Percentiles rank a stretch among this genome's conserved stretches.
Evolutionary conservation across 768 basidiomycete species (phyloP).

Genomic region (Lactifluus hygrophoroides): DNA sequence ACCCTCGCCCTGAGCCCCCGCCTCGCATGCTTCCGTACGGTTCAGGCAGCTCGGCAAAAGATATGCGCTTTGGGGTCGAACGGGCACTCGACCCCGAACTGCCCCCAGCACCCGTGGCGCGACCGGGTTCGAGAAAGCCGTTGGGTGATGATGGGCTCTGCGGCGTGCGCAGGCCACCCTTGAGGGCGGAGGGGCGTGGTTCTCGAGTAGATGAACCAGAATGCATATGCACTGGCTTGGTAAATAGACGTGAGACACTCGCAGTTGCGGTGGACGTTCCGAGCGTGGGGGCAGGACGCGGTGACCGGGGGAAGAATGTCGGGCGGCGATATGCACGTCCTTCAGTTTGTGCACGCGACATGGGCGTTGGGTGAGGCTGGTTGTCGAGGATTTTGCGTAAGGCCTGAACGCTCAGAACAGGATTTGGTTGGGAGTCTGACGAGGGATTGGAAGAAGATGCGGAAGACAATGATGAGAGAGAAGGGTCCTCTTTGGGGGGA

Average conservation of each 20-base stretch:
- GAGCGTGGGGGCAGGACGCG: conserved; percentile 39
- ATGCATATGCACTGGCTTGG: conserved; percentile 47
- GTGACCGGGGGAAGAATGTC: conserved; percentile 38
- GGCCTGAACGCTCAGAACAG: conserved; percentile 55
- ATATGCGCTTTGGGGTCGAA: conserved; percentile 68
- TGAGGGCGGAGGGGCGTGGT: conserved; percentile 44
- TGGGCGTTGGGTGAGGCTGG: conserved; percentile 30
- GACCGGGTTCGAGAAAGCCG: conserved; percentile 12
- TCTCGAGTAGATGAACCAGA: conserved; percentile 58
- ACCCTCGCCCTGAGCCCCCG: conserved; percentile 17
- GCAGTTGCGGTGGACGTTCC: conserved; percentile 72
- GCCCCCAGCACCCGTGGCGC: conserved; percentile 25
- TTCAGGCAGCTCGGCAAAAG: conserved; percentile 69
- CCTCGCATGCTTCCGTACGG: conserved; percentile 33
- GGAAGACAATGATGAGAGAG: conserved; percentile 25
- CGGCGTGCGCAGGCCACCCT: conserved; percentile 24
- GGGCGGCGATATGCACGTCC: conserved; percentile 31
- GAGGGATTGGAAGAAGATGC: conserved; percentile 43
- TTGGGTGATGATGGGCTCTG: conserved; percentile 29
- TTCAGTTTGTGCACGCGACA: conserved; percentile 22
- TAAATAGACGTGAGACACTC: conserved; percentile 68
- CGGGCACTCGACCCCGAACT: conserved; percentile 39
- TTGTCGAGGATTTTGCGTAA: conserved; percentile 64
- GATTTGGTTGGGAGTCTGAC: conserved; percentile 45
- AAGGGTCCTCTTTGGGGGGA: conserved; percentile 48